A percentile compares a stretch with the other conserved stretches of the same genome.
These are phyloP conservation scores for Ceratobasidium theobromae DNA, from an alignment of 1,284 basidiomycete species.

Conservation along the genomic window DNA sequence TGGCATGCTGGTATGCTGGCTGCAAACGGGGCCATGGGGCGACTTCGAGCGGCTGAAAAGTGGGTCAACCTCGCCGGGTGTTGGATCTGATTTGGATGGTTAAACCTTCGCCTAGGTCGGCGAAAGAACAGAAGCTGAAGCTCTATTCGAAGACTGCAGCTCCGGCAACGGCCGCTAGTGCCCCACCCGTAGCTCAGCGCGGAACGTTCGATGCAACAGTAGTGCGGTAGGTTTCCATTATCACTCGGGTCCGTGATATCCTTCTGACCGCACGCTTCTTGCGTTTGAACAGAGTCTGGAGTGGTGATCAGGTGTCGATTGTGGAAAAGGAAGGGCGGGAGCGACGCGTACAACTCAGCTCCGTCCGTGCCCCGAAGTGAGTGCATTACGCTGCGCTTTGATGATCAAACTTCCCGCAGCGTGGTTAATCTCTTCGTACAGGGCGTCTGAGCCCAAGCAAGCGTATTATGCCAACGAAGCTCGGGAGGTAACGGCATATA, in stretches of 20 bases:
- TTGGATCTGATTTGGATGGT: background rate
- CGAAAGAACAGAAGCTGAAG: conserved; percentile 78
- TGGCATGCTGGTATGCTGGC: conserved; percentile 98
- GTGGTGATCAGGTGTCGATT: conserved; percentile 86
- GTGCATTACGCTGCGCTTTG: conserved; percentile 37
- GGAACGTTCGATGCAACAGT: conserved; percentile 77
- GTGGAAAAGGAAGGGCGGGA: conserved; percentile 78
- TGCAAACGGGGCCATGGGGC: conserved; percentile 77
- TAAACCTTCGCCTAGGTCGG: conserved; percentile 43
- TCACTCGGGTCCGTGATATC: background rate
- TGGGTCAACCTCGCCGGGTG: conserved; percentile 34
- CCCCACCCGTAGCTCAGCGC: conserved; percentile 44
- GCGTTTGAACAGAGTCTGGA: conserved; percentile 61
- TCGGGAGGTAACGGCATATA: conserved; percentile 53
- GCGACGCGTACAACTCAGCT: conserved; percentile 84
- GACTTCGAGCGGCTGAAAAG: conserved; percentile 81
- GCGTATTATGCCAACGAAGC: conserved; percentile 90
- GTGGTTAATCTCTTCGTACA: conserved; percentile 41
- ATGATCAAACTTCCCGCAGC: conserved; percentile 14
- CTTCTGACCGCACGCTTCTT: background rate
- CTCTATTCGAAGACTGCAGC: conserved; percentile 68
- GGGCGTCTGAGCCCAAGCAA: conserved; percentile 84
- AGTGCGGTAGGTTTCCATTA: conserved; percentile 49
- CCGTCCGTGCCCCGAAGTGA: conserved; percentile 83
- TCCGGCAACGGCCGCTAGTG: conserved; percentile 49